Base-by-base conservation (phyloP, 306 rosid genomes). In the Medicago lupulina region DNA sequence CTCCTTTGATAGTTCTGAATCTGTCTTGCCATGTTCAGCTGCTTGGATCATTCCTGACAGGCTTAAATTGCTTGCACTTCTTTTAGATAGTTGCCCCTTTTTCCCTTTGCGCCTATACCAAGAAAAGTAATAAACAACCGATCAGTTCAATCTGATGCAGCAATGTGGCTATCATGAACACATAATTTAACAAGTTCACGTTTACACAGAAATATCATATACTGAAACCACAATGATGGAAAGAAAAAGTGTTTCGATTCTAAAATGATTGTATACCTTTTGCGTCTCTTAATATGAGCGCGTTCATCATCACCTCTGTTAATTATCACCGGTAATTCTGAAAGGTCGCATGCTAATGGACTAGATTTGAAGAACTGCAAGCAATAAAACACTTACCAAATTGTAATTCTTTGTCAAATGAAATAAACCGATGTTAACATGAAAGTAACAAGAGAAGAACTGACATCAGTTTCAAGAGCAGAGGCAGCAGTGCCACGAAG, bases 91-190 rank as follows among this genome's bases (percentile, higher is more conserved):
- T 71, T 78, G 80, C 79, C 79, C 84, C 67, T 71, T 77, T 73
- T 74, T 87, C 65, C 65, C 58, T 78, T 21, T 88, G 38, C 55
- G 83, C 83, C 90, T 85, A 73, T 50, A 62, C 60, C 73, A 83
- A 55, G 71, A 47, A 83, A 81, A 80, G 6, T 15, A 71, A 80
- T 53, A 71, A 55, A 70, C 51, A 75, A 73, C 8, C 1, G 1
- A 5, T 67, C 57, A 76, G 5, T 36, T 63, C 49, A 14, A 71
- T 49, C 16, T 23, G 34, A 43, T 75, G n/a, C 17, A 34, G 28
- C 31, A 40, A 21, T 73, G 10, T 15, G 15, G 28, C 21, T 28
- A 49, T 28, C 38, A 63, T 25, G 2, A 43, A 6, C 60, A 51
- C 25, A 43, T 76, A 40, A 76, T 54, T 40, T 40, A 12, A 19